Base-by-base conservation (phyloP, 169 alveolate genomes). In the Neospora caninum region DNA sequence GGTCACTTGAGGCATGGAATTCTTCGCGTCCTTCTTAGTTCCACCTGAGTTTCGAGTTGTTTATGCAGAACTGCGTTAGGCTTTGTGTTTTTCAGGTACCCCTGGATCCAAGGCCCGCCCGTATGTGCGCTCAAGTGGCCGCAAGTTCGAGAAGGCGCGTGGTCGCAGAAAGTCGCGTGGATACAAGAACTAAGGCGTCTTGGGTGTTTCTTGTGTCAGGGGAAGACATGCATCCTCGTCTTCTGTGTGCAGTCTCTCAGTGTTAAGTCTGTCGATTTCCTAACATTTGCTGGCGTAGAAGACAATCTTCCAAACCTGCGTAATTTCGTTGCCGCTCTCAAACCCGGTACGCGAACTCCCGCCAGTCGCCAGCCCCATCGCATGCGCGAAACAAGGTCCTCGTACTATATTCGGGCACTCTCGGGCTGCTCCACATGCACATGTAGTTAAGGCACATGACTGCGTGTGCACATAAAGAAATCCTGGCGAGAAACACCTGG, bases 81-180 rank as follows among this genome's bases (percentile, higher is more conserved):
- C n/a, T n/a, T 49, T 49, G 4, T 49, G 58, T 38, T 88, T 22
- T 54, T 31, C 91, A 93, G 95, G 95, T 64, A 88, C 95, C 0
- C 92, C 93, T 10, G 73, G 86, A 82, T 93, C 95, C 41, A 88
- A 58, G 70, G 86, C 95, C 73, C 88, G 88, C 39, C 96, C 97
- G 45, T 93, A 89, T 88, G 95, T 95, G 58, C 96, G 97, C 83
- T 41, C 89, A 69, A 95, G 91, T 94, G 96, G 97, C 49, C 92
- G 96, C 80, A 96, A 96, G 96, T 96, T 96, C 95, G 97, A 96
- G 95, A 87, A 91, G 96, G 97, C 96, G 27, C 93, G 97, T 18
- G 97, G 97, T 0, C 91, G 95, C 49, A 89, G 97, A 54, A 58
- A 54, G 92, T 95, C 97, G 27, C 94, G 97, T 0, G 97, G 96